These are phyloP conservation scores for Rhizomucor pusillus DNA, from an alignment of 371 early-diverging fungal species.

Conservation along the genomic window DNA sequence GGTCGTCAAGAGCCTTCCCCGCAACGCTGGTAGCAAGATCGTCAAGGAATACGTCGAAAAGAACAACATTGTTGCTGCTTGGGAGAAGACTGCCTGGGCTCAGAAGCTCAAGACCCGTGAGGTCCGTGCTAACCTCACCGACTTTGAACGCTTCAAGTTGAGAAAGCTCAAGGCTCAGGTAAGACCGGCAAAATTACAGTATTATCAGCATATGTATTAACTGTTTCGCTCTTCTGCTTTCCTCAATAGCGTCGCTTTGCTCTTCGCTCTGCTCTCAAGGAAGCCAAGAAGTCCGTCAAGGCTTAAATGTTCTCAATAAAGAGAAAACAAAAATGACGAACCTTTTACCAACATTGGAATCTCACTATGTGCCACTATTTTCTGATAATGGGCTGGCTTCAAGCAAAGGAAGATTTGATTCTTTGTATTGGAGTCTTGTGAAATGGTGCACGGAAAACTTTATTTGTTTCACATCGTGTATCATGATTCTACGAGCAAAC, in stretches of 20 bases:
- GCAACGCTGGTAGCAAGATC: slow-evolving; percentile 73
- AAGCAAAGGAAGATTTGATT: no score
- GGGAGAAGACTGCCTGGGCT: slow-evolving; percentile 91
- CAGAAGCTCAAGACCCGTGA: slow-evolving; percentile 86
- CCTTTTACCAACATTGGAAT: no score
- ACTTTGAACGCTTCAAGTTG: slow-evolving; percentile 98
- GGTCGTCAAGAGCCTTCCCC: slow-evolving; percentile 85
- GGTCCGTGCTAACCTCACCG: slow-evolving; percentile 78
- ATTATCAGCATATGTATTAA: neutral
- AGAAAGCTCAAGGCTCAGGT: slow-evolving; percentile 82
- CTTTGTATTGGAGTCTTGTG: no score
- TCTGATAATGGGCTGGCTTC: no score
- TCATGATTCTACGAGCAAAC: neutral
- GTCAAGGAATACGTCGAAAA: slow-evolving; percentile 86
- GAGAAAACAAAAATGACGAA: no score
- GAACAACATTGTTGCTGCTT: slow-evolving; percentile 75
- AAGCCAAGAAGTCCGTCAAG: slow-evolving; percentile 42
- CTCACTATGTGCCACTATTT: no score
- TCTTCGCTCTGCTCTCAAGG: slow-evolving; percentile 32
- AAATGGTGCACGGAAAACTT: no score
- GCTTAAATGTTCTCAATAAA: slow-evolving; percentile 11
- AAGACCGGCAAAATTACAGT: neutral
- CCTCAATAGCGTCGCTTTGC: slow-evolving; percentile 42
- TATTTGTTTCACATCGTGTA: no score
- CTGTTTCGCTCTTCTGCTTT: neutral